phyloP scores from a whole-genome alignment of 2,329 filamentous ascomycete genomes.

The Lasiodiplodia sp. region DNA sequence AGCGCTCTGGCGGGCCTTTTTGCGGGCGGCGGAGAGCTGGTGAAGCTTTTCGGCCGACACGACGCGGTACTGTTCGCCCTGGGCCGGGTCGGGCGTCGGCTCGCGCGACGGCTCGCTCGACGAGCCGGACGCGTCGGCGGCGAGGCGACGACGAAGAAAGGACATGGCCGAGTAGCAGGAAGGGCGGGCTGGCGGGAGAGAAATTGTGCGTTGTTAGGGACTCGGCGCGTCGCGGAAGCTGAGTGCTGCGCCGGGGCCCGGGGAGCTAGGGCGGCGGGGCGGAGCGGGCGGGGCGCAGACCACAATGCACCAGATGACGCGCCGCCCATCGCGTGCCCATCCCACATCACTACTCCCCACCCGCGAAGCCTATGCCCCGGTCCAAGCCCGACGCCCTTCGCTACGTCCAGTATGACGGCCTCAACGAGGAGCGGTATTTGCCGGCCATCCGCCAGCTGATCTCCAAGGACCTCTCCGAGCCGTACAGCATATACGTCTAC shows the following conservation, averaged over 20 bases:
- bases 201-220: background rate
- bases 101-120: conserved; percentile 48
- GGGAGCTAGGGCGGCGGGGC: background rate
- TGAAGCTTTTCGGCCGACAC: conserved; percentile 59
- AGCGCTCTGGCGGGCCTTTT: conserved; percentile 5
- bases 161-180: conserved; percentile 38
- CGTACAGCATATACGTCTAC: conserved; percentile 99
- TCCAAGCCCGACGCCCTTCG: conserved; percentile 49
- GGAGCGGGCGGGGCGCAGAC: background rate
- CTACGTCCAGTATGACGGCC: conserved; percentile 66
- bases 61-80: conserved; percentile 58
- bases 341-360: background rate
- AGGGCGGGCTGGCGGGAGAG: background rate
- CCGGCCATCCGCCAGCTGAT: conserved; percentile 90
- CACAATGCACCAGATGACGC: background rate
- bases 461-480: conserved; percentile 94
- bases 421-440: conserved; percentile 72
- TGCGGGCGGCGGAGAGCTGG: conserved; percentile 44
- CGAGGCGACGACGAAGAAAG: conserved; percentile 45
- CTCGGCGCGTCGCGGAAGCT: background rate
- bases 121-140: conserved; percentile 37
- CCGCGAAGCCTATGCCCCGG: conserved; percentile 9
- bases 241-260: no score
- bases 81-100: conserved; percentile 49
- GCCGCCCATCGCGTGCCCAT: conserved; percentile 9